These are phyloP conservation scores for Aspergillus hortae DNA, from an alignment of 2,329 filamentous ascomycete genomes.

Conservation along the genomic window DNA sequence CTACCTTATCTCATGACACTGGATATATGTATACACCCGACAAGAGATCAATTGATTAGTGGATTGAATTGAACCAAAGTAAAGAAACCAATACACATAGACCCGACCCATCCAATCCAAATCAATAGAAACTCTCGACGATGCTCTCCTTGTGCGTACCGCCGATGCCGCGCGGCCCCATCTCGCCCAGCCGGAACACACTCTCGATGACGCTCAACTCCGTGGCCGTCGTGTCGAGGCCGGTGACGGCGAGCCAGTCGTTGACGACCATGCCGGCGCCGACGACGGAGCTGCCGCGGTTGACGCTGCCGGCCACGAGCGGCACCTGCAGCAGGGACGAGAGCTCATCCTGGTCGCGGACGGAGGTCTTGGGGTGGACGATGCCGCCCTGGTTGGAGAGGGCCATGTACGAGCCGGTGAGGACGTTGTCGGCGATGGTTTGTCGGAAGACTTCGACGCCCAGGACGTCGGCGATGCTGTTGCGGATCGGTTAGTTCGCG, in stretches of 20 bases:
- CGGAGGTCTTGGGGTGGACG: slow-evolving; percentile 93
- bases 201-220: slow-evolving; percentile 95
- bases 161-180: slow-evolving; percentile 53
- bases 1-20: not conserved
- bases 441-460: slow-evolving; percentile 65
- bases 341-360: slow-evolving; percentile 97
- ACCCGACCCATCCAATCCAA: not conserved
- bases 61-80: not conserved
- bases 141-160: slow-evolving; percentile 84
- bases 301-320: slow-evolving; percentile 89
- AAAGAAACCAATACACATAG: not conserved
- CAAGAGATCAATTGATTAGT: not conserved
- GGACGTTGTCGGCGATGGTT: slow-evolving; percentile 94
- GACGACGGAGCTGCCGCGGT: slow-evolving; percentile 90
- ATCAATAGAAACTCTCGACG: slow-evolving; percentile 96
- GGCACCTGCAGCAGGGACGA: slow-evolving; percentile 91
- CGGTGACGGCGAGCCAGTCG: slow-evolving; percentile 94
- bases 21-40: not conserved
- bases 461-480: slow-evolving; percentile 75
- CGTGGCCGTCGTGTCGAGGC: slow-evolving; percentile 92
- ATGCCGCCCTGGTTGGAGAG: slow-evolving; percentile 94
- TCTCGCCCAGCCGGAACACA: slow-evolving; percentile 92
- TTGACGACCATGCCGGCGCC: slow-evolving; percentile 96
- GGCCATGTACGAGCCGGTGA: slow-evolving; percentile 95
- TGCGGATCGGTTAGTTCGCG: slow-evolving; percentile 1